Evolutionary conservation across 768 basidiomycete genomes (phyloP).

Genomic region (Polyporus arcularius): DNA sequence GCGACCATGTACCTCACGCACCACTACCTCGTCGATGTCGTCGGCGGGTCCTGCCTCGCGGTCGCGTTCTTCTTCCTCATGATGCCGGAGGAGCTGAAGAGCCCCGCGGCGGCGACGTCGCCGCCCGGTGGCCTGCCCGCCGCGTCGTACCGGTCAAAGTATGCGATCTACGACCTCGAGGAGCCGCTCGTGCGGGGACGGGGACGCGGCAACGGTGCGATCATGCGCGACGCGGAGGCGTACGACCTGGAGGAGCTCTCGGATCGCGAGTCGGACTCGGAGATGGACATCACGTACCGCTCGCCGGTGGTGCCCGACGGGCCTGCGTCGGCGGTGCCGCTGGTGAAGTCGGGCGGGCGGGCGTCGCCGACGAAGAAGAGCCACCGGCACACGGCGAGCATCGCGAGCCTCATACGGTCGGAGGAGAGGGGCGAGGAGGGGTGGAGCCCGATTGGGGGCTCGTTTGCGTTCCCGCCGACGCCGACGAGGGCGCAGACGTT

Average conservation of each 20-base stretch:
- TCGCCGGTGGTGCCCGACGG: constrained; percentile 51
- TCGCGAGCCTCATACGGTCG: constrained; percentile 76
- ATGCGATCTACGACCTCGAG: constrained; percentile 78
- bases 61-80: constrained; percentile 85
- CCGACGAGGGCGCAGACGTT: constrained; percentile 22
- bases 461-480: constrained; percentile 53
- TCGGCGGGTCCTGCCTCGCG: constrained; percentile 89
- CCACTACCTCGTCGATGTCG: constrained; percentile 98
- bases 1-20: constrained; percentile 98
- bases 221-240: constrained; percentile 47
- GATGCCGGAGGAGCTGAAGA: constrained; percentile 79
- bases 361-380: constrained; percentile 37
- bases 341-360: constrained; percentile 31
- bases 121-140: constrained; percentile 49
- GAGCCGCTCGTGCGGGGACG: constrained; percentile 43
- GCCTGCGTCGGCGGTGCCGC: constrained; percentile 38
- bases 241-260: constrained; percentile 56
- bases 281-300: constrained; percentile 68
- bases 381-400: constrained; percentile 82
- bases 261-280: constrained; percentile 56
- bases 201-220: constrained; percentile 28
- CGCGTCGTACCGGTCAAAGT: constrained; percentile 51
- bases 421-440: constrained; percentile 82
- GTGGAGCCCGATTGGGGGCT: constrained; percentile 72
- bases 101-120: constrained; percentile 46